A percentile compares a stretch with the other conserved stretches of the same genome.
These are phyloP conservation scores for Kwoniella sp. DNA, from an alignment of 768 basidiomycete species.

Conservation along the genomic window DNA sequence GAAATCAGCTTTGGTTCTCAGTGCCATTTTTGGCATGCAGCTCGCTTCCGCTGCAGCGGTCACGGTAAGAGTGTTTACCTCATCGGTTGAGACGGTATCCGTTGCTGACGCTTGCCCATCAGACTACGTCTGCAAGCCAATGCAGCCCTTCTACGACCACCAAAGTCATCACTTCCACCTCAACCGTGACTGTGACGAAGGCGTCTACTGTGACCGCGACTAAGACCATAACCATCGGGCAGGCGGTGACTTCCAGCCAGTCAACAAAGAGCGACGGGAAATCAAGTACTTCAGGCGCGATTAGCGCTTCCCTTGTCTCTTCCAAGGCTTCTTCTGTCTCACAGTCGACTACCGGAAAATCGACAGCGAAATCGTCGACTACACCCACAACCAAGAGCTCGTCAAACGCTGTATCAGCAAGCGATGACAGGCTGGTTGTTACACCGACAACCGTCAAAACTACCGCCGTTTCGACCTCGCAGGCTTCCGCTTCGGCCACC, in stretches of 20 bases:
- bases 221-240: background rate
- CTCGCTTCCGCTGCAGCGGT: background rate
- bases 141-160: background rate
- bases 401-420: background rate
- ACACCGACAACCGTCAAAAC: background rate
- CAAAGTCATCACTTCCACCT: conserved; percentile 5
- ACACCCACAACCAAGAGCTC: background rate
- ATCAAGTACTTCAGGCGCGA: background rate
- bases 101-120: background rate
- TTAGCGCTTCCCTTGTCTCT: background rate
- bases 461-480: background rate
- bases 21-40: background rate
- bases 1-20: background rate
- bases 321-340: background rate
- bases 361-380: background rate
- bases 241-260: background rate
- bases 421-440: background rate
- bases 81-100: background rate
- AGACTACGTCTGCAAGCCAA: background rate
- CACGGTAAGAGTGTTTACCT: too few species aligned
- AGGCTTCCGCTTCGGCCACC: background rate
- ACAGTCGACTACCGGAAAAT: too few species aligned
- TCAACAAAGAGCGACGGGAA: background rate
- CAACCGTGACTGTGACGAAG: background rate
- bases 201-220: background rate